Evolutionary conservation across 2,329 filamentous ascomycete species (phyloP), one percentile per base, ranked within the genome.

Genomic region (Verticillium alfalfae): DNA sequence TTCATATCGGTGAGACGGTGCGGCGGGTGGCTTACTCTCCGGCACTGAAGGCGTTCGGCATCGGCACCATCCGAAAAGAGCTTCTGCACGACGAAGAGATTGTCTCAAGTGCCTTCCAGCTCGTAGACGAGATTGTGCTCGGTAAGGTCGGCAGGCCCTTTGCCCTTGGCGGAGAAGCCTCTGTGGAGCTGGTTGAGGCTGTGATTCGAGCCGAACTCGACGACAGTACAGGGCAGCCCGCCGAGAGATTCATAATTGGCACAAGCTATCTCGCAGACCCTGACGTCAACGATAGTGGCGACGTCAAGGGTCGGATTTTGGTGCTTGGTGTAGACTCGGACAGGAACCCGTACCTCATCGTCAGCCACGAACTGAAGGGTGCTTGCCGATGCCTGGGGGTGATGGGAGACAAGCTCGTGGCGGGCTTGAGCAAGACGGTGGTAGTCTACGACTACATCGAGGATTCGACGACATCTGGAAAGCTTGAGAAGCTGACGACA

Each of bases 81-180:
- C 76, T 97, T 1, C 76, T 83, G 12, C 78, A 85, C 9, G 90
- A 90, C 15, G 87, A 87, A 66, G 95, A 99, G 73, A 75, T 88
- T 3, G 83, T 97, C 13, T 84, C 85, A 10, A 94, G 91, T 68
- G 88, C 88, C n/a, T 91, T 99, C 70, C 89, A 89, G 69, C 84
- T 99, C 1, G 93, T 96, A 1, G 94, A 99, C 68, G 95, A 98
- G 70, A 87, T 97, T 38, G 80, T 92, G 18, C 97, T 98, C 73
- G 87, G 90, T 63, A 84, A 89, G 59, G 80, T 97, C 0, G 92
- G 86, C 1, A 75, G 90, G 67, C 85, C 88, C 0, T 89, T 91
- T 65, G 72, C 83, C 7, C 76, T 98, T 15, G 34, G 34, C 10
- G 71, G 70, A 8, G 76, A 76, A 0, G 72, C 75, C 2, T 73